Evolutionary conservation across 2,329 filamentous ascomycete species (phyloP).

Genomic region (Graphilbum fragrans): DNA sequence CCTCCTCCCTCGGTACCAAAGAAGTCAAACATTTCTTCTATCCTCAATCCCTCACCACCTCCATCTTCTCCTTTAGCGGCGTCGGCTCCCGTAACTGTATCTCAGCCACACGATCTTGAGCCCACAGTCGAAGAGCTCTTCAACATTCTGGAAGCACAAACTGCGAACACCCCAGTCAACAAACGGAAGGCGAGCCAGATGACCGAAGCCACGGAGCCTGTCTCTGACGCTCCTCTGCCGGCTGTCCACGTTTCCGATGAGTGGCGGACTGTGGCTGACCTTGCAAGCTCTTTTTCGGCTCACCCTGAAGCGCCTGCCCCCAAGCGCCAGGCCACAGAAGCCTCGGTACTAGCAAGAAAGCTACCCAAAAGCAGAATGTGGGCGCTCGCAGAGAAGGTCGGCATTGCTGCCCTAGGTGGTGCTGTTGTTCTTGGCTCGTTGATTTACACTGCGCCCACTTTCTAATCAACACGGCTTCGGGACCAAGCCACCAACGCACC

Average conservation of each 20-base stretch:
- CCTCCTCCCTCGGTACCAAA: too few species aligned
- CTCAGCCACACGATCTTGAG: too few species aligned
- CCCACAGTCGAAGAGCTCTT: too few species aligned
- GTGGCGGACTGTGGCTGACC: too few species aligned
- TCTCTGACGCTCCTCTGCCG: too few species aligned
- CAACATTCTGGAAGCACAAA: too few species aligned
- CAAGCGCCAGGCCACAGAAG: constrained; percentile 8
- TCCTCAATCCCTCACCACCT: constrained; percentile 10
- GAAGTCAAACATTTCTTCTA: constrained; percentile 9
- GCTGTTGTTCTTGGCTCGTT: constrained; percentile 23
- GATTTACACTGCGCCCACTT: constrained; percentile 24
- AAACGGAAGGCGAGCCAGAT: too few species aligned
- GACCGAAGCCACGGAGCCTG: too few species aligned
- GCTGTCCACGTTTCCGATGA: too few species aligned
- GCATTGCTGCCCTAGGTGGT: constrained; percentile 24
- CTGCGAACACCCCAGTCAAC: too few species aligned
- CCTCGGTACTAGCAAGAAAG: constrained; percentile 1
- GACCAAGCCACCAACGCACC: too few species aligned
- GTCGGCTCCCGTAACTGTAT: neutral
- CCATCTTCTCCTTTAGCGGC: neutral
- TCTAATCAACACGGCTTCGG: too few species aligned
- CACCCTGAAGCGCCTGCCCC: neutral
- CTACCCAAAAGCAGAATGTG: constrained; percentile 1
- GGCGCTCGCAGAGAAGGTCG: constrained; percentile 13
- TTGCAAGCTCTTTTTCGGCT: neutral